Percentiles rank a stretch among this genome's conserved stretches.
phyloP scores from a whole-genome alignment of 1,139 yeast species.

The Lodderomyces orthopsilosis region DNA sequence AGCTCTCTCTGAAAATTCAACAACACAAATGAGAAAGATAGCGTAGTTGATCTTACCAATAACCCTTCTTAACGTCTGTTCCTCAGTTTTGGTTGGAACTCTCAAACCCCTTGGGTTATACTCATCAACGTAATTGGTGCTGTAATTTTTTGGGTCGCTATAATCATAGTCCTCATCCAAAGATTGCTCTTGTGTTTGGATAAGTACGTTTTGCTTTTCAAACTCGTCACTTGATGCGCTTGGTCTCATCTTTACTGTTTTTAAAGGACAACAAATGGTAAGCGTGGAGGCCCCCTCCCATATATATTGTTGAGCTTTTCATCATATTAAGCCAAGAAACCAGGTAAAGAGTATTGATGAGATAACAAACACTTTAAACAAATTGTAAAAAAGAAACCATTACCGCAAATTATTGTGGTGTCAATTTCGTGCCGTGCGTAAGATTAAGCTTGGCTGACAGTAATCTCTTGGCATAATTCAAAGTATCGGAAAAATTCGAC shows the following conservation, averaged over 20 bases:
- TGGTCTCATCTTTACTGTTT: not conserved
- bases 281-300: too few species aligned
- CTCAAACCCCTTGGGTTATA: constrained; percentile 34
- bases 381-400: too few species aligned
- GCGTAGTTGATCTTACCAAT: constrained; percentile 28
- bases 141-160: constrained; percentile 18
- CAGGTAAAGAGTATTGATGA: too few species aligned
- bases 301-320: not conserved
- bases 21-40: constrained; percentile 37
- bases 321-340: not conserved
- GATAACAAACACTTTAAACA: too few species aligned
- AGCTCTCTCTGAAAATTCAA: constrained; percentile 48
- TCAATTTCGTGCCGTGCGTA: constrained; percentile 1
- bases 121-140: constrained; percentile 27
- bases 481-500: not conserved
- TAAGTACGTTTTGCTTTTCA: constrained; percentile 1
- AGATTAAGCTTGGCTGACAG: not conserved
- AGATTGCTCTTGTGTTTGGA: not conserved
- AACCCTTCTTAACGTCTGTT: constrained; percentile 39
- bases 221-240: not conserved
- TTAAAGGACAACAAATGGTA: too few species aligned
- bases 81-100: constrained; percentile 42
- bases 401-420: not conserved
- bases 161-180: constrained; percentile 36
- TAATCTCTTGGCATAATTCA: not conserved